These are phyloP conservation scores for Penicillium sp. DNA, from an alignment of 2,329 filamentous ascomycete genomes.

Conservation along the genomic window DNA sequence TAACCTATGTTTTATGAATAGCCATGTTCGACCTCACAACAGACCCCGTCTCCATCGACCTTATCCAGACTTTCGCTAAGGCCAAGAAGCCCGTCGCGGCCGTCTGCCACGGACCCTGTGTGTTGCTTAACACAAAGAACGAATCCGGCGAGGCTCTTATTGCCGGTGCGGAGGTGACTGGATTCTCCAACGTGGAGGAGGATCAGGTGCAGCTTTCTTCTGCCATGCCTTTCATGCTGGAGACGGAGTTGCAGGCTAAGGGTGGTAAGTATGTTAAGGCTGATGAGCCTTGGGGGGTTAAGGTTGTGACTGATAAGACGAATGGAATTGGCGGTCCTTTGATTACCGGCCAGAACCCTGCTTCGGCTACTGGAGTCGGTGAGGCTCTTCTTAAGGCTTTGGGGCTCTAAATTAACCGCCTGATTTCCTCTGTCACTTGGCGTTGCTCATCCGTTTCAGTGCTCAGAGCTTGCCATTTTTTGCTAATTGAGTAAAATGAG, in stretches of 20 bases:
- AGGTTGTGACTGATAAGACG: constrained; percentile 42
- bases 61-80: constrained; percentile 51
- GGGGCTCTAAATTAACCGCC: constrained; percentile 22
- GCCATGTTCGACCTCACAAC: constrained; percentile 53
- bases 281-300: constrained; percentile 44
- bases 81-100: constrained; percentile 51
- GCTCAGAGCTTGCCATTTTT: too few relatives aligned
- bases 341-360: constrained; percentile 53
- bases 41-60: constrained; percentile 41
- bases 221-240: constrained; percentile 49
- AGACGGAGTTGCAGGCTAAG: constrained; percentile 43
- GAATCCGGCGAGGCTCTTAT: constrained; percentile 46
- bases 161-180: constrained; percentile 44
- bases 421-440: too few relatives aligned
- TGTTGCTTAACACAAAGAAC: constrained; percentile 45
- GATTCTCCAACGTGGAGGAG: constrained; percentile 51
- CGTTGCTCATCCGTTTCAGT: too few relatives aligned
- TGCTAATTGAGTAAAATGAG: too few relatives aligned
- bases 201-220: constrained; percentile 40
- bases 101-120: constrained; percentile 51
- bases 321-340: constrained; percentile 32
- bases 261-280: constrained; percentile 49
- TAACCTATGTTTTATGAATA: constrained; percentile 10
- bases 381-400: constrained; percentile 44
- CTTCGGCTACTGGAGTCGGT: constrained; percentile 44